phyloP scores from a whole-genome alignment of 768 basidiomycete species.

The Termitomyces sp. region DNA sequence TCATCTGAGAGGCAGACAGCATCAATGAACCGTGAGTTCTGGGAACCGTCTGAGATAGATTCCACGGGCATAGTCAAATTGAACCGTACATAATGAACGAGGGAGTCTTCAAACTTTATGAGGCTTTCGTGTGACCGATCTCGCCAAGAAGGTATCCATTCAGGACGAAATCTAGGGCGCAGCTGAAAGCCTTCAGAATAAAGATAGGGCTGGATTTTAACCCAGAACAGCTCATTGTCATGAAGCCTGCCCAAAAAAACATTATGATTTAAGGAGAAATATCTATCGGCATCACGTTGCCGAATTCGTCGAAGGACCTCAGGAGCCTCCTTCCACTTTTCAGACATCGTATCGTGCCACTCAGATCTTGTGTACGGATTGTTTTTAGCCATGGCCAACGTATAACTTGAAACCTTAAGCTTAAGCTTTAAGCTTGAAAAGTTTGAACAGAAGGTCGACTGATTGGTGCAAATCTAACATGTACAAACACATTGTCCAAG shows the following conservation, averaged over 20 bases:
- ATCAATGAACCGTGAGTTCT: not conserved
- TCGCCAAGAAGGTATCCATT: not conserved
- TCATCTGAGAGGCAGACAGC: not conserved
- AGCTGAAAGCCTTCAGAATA: not conserved
- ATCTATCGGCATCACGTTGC: not conserved
- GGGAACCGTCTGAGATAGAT: not conserved
- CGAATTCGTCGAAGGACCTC: not conserved
- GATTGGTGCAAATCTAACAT: too few species aligned
- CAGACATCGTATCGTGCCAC: constrained; percentile 1
- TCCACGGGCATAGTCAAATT: not conserved
- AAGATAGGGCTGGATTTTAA: not conserved
- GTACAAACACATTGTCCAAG: too few species aligned
- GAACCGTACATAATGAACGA: not conserved
- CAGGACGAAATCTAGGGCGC: not conserved
- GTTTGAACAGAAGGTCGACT: too few species aligned
- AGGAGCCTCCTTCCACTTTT: constrained; percentile 1
- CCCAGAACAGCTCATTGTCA: not conserved
- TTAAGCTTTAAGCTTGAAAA: too few species aligned
- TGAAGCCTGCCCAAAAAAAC: not conserved
- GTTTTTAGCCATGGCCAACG: not conserved
- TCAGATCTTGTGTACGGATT: not conserved
- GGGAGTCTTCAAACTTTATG: not conserved
- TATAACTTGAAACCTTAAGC: not conserved
- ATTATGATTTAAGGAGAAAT: not conserved
- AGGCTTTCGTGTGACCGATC: not conserved